A percentile compares a stretch with the other conserved stretches of the same genome.
Conservation (phyloP, 2,329 filamentous ascomycete genomes). For the Cylindrodendrum hubeiense region DNA sequence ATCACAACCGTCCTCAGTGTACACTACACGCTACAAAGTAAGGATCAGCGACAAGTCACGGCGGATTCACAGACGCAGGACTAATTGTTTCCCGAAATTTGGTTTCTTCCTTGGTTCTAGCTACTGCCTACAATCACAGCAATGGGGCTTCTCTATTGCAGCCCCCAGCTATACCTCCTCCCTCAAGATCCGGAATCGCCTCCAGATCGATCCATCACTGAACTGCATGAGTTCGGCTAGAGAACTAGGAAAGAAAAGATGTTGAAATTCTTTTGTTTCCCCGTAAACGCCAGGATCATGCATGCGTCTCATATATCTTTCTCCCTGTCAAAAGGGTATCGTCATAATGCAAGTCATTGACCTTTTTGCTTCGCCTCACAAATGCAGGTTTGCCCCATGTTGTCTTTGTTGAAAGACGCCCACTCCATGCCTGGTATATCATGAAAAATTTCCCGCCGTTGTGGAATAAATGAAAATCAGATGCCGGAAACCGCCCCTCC, state of each 20-base stretch:
- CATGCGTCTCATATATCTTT: constrained; percentile 47
- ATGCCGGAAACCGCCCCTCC: constrained; percentile 53
- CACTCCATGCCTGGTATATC: constrained; percentile 53
- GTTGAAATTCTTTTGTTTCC: constrained; percentile 63
- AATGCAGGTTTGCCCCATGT: constrained; percentile 53
- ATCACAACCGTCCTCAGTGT: neutral
- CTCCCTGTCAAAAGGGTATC: constrained; percentile 53
- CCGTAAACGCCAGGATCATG: constrained; percentile 55
- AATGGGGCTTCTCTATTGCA: constrained; percentile 35
- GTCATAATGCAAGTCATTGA: constrained; percentile 55
- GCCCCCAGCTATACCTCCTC: constrained; percentile 25
- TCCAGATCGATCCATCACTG: constrained; percentile 40
- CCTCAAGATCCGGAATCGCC: constrained; percentile 26
- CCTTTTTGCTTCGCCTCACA: constrained; percentile 50
- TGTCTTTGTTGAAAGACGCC: constrained; percentile 64
- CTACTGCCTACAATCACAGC: constrained; percentile 40
- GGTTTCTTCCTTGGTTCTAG: constrained; percentile 44
- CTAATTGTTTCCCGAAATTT: constrained; percentile 24
- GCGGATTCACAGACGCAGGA: neutral
- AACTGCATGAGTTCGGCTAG: constrained; percentile 55
- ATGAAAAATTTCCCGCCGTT: constrained; percentile 45
- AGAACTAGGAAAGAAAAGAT: constrained; percentile 60
- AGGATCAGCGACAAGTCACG: neutral
- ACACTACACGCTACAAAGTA: neutral
- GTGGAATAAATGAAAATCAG: constrained; percentile 45